Conservation (phyloP, 1,284 basidiomycete genomes). For the Austropuccinia psidii region DNA sequence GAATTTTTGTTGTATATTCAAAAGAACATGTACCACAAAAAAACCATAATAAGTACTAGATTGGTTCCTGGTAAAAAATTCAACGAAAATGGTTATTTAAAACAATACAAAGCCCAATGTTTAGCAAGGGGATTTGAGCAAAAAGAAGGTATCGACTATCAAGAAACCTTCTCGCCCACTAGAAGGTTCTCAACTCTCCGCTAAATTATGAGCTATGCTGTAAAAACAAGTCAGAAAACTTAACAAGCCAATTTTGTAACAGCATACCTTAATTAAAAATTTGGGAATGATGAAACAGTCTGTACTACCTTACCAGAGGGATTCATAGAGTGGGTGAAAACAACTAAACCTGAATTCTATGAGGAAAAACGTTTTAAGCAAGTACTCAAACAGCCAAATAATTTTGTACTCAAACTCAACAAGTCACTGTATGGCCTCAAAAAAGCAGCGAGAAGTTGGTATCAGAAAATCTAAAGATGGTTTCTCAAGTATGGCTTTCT, state of each 20-base stretch:
- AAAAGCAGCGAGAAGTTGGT: slow-evolving; percentile 19
- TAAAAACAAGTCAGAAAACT: neutral
- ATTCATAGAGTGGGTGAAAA: neutral
- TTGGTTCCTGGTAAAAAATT: neutral
- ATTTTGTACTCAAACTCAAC: neutral
- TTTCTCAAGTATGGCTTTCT: slow-evolving; percentile 8
- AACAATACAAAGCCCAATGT: neutral
- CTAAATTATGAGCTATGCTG: neutral
- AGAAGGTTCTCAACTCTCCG: neutral
- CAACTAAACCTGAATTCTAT: too few species aligned
- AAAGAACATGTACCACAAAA: neutral
- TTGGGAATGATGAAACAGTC: neutral
- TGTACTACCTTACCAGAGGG: neutral
- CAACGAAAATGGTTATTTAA: neutral
- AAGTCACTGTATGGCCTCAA: slow-evolving; percentile 19
- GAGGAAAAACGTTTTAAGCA: too few species aligned
- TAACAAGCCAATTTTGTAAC: neutral
- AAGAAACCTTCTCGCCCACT: neutral
- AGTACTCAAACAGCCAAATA: neutral
- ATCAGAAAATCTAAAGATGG: neutral
- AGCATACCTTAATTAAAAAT: slow-evolving; percentile 3
- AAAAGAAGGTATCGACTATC: neutral
- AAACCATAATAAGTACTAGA: neutral
- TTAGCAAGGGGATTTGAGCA: slow-evolving; percentile 2
- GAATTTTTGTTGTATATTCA: neutral